phyloP scores from a whole-genome alignment of 75 land plant species.

The Cupressus sempervirens region DNA sequence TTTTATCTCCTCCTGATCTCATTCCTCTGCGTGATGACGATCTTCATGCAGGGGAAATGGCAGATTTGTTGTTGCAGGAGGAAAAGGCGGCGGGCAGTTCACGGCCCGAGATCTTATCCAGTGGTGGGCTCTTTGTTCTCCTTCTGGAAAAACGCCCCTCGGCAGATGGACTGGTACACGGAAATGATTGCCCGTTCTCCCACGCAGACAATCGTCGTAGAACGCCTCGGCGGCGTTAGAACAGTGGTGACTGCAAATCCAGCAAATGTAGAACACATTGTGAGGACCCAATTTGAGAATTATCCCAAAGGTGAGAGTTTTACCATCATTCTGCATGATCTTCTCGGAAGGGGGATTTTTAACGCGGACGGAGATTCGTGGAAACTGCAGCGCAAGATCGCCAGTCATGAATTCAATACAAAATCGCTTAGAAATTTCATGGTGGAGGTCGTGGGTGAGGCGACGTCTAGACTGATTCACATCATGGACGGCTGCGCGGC shows the following conservation, averaged over 20 bases:
- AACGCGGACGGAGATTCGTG: slow-evolving; percentile 24
- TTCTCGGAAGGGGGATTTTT: slow-evolving; percentile 24
- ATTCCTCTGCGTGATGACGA: not conserved
- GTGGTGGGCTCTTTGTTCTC: slow-evolving; percentile 31
- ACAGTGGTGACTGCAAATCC: slow-evolving; percentile 54
- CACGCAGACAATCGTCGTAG: slow-evolving; percentile 30
- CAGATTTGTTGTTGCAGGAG: not conserved
- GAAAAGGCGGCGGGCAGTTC: not conserved
- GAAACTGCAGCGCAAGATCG: slow-evolving; percentile 34
- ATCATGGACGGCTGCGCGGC: not conserved
- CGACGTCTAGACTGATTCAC: slow-evolving; percentile 15
- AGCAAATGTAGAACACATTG: slow-evolving; percentile 44
- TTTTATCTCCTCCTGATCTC: not conserved
- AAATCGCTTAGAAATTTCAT: slow-evolving; percentile 19
- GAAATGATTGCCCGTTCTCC: slow-evolving; percentile 32
- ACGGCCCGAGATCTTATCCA: slow-evolving; percentile 25
- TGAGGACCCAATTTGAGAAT: slow-evolving; percentile 29
- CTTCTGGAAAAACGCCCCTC: slow-evolving; percentile 33
- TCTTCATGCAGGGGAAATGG: not conserved
- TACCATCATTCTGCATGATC: slow-evolving; percentile 1
- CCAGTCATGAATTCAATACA: slow-evolving; percentile 33
- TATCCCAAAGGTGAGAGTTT: slow-evolving; percentile 29
- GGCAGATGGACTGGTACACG: slow-evolving; percentile 55
- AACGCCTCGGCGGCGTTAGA: slow-evolving; percentile 17
- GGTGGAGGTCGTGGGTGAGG: slow-evolving; percentile 9